Conservation (phyloP, 352 stramenopile species). For the Pythium scleroteichum region DNA sequence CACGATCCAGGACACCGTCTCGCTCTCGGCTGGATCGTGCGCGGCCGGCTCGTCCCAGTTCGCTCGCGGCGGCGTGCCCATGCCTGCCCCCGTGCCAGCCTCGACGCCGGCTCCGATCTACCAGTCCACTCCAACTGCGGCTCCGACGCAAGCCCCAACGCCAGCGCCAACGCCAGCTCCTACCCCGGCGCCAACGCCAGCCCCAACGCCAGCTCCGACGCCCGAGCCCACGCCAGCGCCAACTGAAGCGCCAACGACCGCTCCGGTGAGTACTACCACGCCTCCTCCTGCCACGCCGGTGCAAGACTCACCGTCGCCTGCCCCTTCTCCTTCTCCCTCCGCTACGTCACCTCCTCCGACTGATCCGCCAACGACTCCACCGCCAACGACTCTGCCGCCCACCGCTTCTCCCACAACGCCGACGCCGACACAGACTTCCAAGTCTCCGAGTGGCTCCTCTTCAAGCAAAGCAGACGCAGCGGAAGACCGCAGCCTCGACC, state of each 20-base stretch:
- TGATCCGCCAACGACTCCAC: neutral
- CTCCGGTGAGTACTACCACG: constrained; percentile 16
- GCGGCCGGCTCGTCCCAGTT: constrained; percentile 20
- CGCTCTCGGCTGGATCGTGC: constrained; percentile 31
- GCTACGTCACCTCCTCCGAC: neutral
- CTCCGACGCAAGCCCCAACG: constrained; percentile 15
- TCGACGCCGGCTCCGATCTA: constrained; percentile 8
- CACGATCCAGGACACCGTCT: constrained; percentile 57
- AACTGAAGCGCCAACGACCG: constrained; percentile 10
- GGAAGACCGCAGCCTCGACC: neutral
- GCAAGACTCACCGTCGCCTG: constrained; percentile 16
- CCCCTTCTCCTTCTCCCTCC: constrained; percentile 12
- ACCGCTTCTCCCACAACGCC: constrained; percentile 1
- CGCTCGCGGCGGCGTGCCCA: constrained; percentile 2
- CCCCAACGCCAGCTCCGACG: constrained; percentile 8
- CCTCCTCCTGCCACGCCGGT: neutral
- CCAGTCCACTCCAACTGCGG: constrained; percentile 21
- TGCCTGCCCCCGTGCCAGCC: constrained; percentile 3
- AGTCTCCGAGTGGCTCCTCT: neutral
- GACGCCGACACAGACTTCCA: neutral
- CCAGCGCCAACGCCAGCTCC: constrained; percentile 9
- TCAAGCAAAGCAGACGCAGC: neutral
- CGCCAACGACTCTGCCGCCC: neutral
- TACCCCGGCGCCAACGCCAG: constrained; percentile 11
- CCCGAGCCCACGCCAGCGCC: constrained; percentile 8